These are phyloP conservation scores for Arthrobotrys musiformis DNA, from an alignment of 2,329 filamentous ascomycete genomes.

Conservation along the genomic window DNA sequence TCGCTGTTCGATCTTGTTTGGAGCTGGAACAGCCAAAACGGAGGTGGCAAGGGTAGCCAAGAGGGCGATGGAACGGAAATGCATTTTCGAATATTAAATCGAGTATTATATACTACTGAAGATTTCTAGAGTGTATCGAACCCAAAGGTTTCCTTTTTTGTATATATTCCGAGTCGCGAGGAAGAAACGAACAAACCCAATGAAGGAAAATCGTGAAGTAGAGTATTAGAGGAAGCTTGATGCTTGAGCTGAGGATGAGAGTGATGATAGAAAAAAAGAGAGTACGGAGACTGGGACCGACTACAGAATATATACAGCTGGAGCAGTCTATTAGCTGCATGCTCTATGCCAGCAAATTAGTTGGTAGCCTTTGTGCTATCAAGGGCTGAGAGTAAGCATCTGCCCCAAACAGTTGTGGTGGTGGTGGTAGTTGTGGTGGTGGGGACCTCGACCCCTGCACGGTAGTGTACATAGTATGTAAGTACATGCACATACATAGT, in stretches of 20 bases:
- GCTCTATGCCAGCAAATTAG: conserved; percentile 20
- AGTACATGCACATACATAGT: not conserved
- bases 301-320: conserved; percentile 54
- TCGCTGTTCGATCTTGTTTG: conserved; percentile 36
- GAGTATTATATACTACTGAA: conserved; percentile 28
- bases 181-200: conserved; percentile 41
- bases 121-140: conserved; percentile 16
- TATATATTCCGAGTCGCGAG: conserved; percentile 30
- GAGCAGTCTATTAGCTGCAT: conserved; percentile 36
- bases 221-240: conserved; percentile 40
- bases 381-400: conserved; percentile 54
- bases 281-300: conserved; percentile 32
- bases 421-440: conserved; percentile 23
- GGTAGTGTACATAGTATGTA: not conserved
- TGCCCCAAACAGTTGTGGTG: conserved; percentile 26
- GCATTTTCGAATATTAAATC: conserved; percentile 34
- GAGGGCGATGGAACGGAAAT: conserved; percentile 42
- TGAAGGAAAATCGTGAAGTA: conserved; percentile 55
- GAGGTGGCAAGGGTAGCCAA: conserved; percentile 41
- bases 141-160: conserved; percentile 31
- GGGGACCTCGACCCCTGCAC: conserved; percentile 42
- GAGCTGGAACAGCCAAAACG: conserved; percentile 48
- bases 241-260: conserved; percentile 44
- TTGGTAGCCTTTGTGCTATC: conserved; percentile 31
- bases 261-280: conserved; percentile 37